These are phyloP conservation scores for Solanum neorickii DNA, from an alignment of 257 asterid genomes.

Conservation along the genomic window DNA sequence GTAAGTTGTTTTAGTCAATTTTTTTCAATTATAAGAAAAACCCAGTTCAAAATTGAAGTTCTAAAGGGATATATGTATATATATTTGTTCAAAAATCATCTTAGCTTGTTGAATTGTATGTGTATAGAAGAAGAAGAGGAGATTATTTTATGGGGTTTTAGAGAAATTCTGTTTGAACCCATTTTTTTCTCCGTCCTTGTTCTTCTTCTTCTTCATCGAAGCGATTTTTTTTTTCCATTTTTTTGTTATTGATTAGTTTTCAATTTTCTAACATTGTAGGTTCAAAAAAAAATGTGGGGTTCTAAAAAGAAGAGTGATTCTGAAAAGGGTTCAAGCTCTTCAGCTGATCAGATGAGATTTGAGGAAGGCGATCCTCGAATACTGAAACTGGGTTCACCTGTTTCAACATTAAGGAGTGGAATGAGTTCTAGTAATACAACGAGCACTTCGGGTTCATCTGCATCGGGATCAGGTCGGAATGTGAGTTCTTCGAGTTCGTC, in stretches of 20 bases:
- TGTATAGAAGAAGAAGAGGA: background rate
- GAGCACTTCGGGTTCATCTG: conserved; percentile 61
- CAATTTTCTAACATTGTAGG: background rate
- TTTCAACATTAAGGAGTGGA: background rate
- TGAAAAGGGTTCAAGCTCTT: background rate
- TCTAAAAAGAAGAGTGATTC: background rate
- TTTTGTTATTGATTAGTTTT: background rate
- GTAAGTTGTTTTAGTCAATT: background rate
- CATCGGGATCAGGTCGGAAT: conserved; percentile 45
- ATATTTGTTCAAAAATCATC: background rate
- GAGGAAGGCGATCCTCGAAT: background rate
- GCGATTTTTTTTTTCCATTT: background rate
- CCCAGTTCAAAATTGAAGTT: background rate
- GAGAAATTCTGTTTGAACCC: background rate
- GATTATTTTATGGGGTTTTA: background rate
- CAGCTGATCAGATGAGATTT: conserved; percentile 1
- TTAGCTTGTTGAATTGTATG: background rate
- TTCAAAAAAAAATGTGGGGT: background rate
- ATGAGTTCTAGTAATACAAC: conserved; percentile 21
- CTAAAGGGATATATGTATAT: background rate
- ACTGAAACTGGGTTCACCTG: conserved; percentile 5
- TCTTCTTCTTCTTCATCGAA: background rate
- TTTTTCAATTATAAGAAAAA: background rate
- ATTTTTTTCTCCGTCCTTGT: background rate
- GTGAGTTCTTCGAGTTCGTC: background rate